Conservation (phyloP, 192 early-diverging fungal species). For the Coemansia sp. region DNA sequence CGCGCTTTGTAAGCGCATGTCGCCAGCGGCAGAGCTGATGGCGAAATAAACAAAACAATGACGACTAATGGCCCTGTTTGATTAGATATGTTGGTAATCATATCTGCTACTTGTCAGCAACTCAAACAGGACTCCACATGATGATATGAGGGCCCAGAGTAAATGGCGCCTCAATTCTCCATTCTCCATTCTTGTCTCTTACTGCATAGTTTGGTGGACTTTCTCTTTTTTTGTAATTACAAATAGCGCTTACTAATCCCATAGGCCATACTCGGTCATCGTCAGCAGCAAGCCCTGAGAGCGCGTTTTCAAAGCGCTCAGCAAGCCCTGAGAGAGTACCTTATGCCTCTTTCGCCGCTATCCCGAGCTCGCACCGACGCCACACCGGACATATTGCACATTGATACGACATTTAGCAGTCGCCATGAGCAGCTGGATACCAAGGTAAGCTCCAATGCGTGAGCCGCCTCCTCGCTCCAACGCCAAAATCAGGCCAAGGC, state of each 20-base stretch:
- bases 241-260: neutral
- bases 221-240: neutral
- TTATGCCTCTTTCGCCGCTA: neutral
- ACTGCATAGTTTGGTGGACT: no score
- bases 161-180: no score
- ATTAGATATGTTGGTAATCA: no score
- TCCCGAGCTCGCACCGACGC: neutral
- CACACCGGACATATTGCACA: neutral
- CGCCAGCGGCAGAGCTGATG: no score
- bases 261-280: neutral
- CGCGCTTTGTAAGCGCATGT: neutral
- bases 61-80: no score
- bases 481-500: no score
- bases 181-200: no score
- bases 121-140: no score
- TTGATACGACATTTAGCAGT: neutral
- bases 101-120: no score
- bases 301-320: neutral
- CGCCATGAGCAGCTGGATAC: conserved; percentile 20
- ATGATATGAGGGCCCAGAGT: no score
- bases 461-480: no score
- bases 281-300: neutral
- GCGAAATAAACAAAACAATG: no score
- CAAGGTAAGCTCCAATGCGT: conserved; percentile 19
- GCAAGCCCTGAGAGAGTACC: neutral